Evolutionary conservation across 1,139 yeast species (phyloP).

Genomic region (Blastobotrys niveus): DNA sequence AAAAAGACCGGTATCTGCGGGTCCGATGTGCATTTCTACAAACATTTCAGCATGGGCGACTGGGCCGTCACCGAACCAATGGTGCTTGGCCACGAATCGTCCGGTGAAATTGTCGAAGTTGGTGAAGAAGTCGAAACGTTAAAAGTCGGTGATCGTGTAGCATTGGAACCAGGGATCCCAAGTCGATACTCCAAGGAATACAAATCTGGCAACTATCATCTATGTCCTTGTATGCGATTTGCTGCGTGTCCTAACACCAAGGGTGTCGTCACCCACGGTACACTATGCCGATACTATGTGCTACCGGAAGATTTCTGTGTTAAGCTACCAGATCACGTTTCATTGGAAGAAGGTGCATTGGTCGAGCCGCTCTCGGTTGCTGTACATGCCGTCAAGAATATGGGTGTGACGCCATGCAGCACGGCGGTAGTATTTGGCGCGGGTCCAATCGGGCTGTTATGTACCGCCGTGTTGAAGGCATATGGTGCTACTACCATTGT

Average conservation of each 20-base stretch:
- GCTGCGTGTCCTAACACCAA: slow-evolving; percentile 79
- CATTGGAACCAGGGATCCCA: slow-evolving; percentile 82
- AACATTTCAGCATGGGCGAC: slow-evolving; percentile 70
- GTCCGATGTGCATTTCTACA: slow-evolving; percentile 77
- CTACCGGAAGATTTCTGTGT: slow-evolving; percentile 83
- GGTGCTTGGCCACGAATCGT: slow-evolving; percentile 61
- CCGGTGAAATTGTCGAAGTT: slow-evolving; percentile 63
- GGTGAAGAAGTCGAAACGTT: slow-evolving; percentile 52
- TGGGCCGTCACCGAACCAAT: slow-evolving; percentile 30
- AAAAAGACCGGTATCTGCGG: slow-evolving; percentile 85
- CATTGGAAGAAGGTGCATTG: slow-evolving; percentile 81
- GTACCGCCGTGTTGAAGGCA: slow-evolving; percentile 70
- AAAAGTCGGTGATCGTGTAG: slow-evolving; percentile 40
- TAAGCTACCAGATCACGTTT: slow-evolving; percentile 68
- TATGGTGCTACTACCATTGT: slow-evolving; percentile 70
- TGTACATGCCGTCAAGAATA: slow-evolving; percentile 71
- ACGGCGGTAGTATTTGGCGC: slow-evolving; percentile 81
- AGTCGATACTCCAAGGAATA: slow-evolving; percentile 68
- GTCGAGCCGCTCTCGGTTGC: slow-evolving; percentile 88
- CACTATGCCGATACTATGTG: slow-evolving; percentile 64
- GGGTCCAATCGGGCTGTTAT: slow-evolving; percentile 82
- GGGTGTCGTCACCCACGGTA: slow-evolving; percentile 40
- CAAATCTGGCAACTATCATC: slow-evolving; percentile 68
- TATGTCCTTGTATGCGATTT: slow-evolving; percentile 77
- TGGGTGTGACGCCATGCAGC: slow-evolving; percentile 61